A percentile compares a stretch with the other conserved stretches of the same genome.
Evolutionary conservation across 2,329 filamentous ascomycete species (phyloP).

Genomic region (Exutisphaerella laricina): DNA sequence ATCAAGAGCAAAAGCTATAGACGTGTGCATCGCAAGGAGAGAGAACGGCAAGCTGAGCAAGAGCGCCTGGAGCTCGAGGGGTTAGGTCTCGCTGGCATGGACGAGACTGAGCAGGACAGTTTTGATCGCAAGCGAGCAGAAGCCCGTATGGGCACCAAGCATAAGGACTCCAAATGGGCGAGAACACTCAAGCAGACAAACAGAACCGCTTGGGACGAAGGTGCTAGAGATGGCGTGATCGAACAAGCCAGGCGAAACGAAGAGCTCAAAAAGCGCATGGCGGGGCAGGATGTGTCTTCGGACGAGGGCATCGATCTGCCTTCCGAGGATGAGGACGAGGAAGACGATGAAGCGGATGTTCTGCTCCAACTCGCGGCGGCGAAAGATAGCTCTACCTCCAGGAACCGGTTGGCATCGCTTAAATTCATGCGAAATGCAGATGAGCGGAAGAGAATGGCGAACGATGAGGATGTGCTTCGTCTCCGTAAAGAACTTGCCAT

Average conservation of each 20-base stretch:
- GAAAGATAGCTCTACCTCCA: slow-evolving; percentile 29
- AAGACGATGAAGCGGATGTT: slow-evolving; percentile 44
- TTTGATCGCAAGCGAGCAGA: slow-evolving; percentile 72
- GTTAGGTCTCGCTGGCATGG: slow-evolving; percentile 53
- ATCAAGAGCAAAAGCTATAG: slow-evolving; percentile 98
- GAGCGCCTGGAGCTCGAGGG: slow-evolving; percentile 53
- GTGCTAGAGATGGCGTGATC: slow-evolving; percentile 68
- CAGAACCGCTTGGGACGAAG: slow-evolving; percentile 80
- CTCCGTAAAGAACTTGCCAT: slow-evolving; percentile 64
- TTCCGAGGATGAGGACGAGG: slow-evolving; percentile 51
- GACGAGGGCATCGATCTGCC: slow-evolving; percentile 47
- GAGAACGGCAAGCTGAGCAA: slow-evolving; percentile 53
- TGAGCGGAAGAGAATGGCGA: slow-evolving; percentile 67
- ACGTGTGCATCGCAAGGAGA: slow-evolving; percentile 79
- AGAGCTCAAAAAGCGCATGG: slow-evolving; percentile 72
- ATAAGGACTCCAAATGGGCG: slow-evolving; percentile 87
- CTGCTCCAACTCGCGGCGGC: background rate
- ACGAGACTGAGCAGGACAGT: slow-evolving; percentile 57
- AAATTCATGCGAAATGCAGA: slow-evolving; percentile 94
- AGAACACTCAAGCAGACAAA: slow-evolving; percentile 76
- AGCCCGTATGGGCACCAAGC: slow-evolving; percentile 77
- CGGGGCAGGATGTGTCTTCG: slow-evolving; percentile 57
- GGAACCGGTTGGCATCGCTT: slow-evolving; percentile 67
- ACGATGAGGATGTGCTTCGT: slow-evolving; percentile 59
- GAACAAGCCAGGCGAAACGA: slow-evolving; percentile 80